Evolutionary conservation across 2,329 filamentous ascomycete species (phyloP).

Genomic region (Fusarium aywerte): DNA sequence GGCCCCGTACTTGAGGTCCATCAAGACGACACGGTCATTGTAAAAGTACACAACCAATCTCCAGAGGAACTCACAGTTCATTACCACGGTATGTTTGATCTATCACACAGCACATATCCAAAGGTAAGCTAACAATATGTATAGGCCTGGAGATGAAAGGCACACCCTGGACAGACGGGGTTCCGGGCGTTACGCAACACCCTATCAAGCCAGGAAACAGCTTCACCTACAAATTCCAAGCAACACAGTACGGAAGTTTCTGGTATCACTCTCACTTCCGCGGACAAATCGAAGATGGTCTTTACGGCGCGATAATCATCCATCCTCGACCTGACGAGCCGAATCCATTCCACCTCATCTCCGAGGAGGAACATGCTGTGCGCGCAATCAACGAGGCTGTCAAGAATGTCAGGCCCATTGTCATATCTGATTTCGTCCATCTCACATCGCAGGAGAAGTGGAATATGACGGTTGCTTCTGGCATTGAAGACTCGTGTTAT

Average conservation of each 20-base stretch:
- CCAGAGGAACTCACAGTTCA: constrained; percentile 62
- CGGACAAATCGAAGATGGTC: constrained; percentile 68
- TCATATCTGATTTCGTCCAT: constrained; percentile 68
- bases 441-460: constrained; percentile 61
- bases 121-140: constrained; percentile 3
- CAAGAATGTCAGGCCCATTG: constrained; percentile 56
- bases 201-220: constrained; percentile 59
- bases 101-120: fast-evolving
- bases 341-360: constrained; percentile 63
- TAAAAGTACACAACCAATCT: constrained; percentile 59
- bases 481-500: constrained; percentile 65
- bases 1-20: constrained; percentile 67
- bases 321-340: constrained; percentile 47
- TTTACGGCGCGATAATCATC: constrained; percentile 67
- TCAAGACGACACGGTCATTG: constrained; percentile 61
- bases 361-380: constrained; percentile 49
- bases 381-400: constrained; percentile 62
- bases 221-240: constrained; percentile 66
- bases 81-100: constrained; percentile 55
- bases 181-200: constrained; percentile 65
- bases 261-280: constrained; percentile 70
- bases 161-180: constrained; percentile 70
- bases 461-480: constrained; percentile 57
- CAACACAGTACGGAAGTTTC: constrained; percentile 66
- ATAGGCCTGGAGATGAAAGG: constrained; percentile 60